A percentile compares a stretch with the other conserved stretches of the same genome.
Evolutionary conservation across 352 stramenopile genomes (phyloP).

Genomic region (Pythium dissimile): DNA sequence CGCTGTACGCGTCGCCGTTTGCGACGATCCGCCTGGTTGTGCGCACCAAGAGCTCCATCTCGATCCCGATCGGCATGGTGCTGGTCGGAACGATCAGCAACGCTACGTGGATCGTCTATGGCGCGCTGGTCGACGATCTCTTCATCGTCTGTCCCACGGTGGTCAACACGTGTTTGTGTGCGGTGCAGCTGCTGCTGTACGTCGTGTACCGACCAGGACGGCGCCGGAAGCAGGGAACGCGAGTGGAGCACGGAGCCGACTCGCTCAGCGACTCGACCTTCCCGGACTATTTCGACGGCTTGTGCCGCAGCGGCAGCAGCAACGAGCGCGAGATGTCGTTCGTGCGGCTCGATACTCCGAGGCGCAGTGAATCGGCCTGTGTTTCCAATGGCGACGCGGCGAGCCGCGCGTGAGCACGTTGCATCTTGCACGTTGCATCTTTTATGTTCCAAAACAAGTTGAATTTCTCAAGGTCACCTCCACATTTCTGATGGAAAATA

Average conservation of each 20-base stretch:
- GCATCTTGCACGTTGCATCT: neutral
- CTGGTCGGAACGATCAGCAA: conserved; percentile 43
- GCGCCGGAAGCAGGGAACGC: conserved; percentile 3
- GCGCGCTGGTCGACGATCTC: conserved; percentile 33
- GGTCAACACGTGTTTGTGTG: conserved; percentile 36
- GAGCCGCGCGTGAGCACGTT: neutral
- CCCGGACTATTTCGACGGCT: neutral
- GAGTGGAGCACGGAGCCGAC: neutral
- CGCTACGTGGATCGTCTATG: conserved; percentile 43
- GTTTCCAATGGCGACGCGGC: neutral
- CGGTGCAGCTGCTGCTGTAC: conserved; percentile 39
- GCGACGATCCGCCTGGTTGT: conserved; percentile 42
- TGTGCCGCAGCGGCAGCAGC: neutral
- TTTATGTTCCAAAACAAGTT: no score
- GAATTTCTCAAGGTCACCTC: no score
- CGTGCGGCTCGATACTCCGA: conserved; percentile 23
- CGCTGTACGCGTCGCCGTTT: conserved; percentile 44
- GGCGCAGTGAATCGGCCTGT: neutral
- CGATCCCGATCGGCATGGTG: conserved; percentile 45
- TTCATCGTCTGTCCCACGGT: conserved; percentile 39
- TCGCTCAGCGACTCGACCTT: conserved; percentile 9
- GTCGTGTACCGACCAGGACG: conserved; percentile 31
- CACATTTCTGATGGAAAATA: no score
- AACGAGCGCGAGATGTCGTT: conserved; percentile 20
- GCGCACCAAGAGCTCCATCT: conserved; percentile 37